These are phyloP conservation scores for Dipteronia dyeriana DNA, from an alignment of 345 rosid genomes.

Conservation along the genomic window DNA sequence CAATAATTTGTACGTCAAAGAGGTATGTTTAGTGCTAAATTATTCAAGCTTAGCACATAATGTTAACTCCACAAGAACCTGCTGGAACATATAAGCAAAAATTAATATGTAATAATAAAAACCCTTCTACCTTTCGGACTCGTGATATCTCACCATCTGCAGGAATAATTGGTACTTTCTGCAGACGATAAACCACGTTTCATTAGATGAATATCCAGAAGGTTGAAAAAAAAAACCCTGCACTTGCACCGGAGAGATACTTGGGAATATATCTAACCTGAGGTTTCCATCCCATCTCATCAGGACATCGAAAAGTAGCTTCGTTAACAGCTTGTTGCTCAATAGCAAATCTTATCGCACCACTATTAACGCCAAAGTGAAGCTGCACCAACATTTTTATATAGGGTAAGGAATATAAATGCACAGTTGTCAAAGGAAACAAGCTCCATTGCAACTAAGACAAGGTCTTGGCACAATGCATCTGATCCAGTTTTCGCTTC, in stretches of 20 bases:
- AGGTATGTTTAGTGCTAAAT: neutral
- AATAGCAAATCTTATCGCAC: conserved; percentile 83
- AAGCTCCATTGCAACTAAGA: conserved; percentile 2
- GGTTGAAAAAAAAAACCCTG: neutral
- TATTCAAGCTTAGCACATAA: neutral
- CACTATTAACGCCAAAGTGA: conserved; percentile 96
- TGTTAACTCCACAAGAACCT: neutral
- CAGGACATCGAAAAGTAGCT: conserved; percentile 96
- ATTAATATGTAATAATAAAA: neutral
- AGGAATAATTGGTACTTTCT: conserved; percentile 79
- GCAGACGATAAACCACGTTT: conserved; percentile 33
- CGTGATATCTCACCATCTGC: conserved; percentile 77
- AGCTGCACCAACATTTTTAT: conserved; percentile 41
- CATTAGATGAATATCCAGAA: conserved; percentile 1
- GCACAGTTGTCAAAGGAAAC: neutral
- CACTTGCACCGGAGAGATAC: neutral
- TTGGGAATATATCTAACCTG: conserved; percentile 53
- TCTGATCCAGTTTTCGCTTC: neutral
- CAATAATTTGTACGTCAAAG: neutral
- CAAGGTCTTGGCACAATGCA: neutral
- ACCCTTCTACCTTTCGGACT: conserved; percentile 61
- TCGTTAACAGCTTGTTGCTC: conserved; percentile 96
- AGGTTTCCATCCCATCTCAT: conserved; percentile 99
- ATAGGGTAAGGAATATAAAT: neutral
- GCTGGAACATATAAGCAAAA: neutral